These are phyloP conservation scores for Aspergillus ostianus DNA, from an alignment of 495 filamentous ascomycete species.

Conservation along the genomic window DNA sequence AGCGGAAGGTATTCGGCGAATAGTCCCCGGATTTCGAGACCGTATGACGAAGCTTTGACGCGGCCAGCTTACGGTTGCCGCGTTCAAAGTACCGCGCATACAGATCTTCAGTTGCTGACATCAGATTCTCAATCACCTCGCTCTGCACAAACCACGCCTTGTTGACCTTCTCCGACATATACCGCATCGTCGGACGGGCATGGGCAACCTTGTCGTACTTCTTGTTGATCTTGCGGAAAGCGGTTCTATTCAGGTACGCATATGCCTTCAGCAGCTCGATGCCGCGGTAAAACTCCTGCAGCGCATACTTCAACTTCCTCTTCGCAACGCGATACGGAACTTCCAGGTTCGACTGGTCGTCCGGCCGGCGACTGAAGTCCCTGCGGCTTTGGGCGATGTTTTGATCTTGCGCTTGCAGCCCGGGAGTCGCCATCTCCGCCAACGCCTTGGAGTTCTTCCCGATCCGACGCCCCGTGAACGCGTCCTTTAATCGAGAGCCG, in stretches of 20 bases:
- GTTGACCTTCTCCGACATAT: constrained; percentile 91
- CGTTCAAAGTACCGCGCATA: constrained; percentile 91
- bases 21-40: constrained; percentile 64
- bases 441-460: constrained; percentile 60
- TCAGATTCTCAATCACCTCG: constrained; percentile 72
- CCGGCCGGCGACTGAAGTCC: constrained; percentile 63
- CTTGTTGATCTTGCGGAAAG: constrained; percentile 97
- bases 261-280: constrained; percentile 91
- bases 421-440: constrained; percentile 43
- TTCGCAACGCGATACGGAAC: constrained; percentile 83
- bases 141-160: constrained; percentile 87
- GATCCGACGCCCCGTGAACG: constrained; percentile 38
- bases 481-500: constrained; percentile 25
- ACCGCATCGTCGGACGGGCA: constrained; percentile 70
- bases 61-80: constrained; percentile 86
- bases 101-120: constrained; percentile 78
- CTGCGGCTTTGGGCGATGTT: constrained; percentile 40
- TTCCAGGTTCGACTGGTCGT: constrained; percentile 45
- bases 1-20: constrained; percentile 70
- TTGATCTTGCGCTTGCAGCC: constrained; percentile 27
- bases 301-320: constrained; percentile 80
- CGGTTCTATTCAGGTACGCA: constrained; percentile 81
- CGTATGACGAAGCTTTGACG: constrained; percentile 74
- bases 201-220: constrained; percentile 93
- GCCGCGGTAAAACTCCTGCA: constrained; percentile 90